Evolutionary conservation across 1,139 yeast species (phyloP).

Genomic region (Lizanozyma gosingica): DNA sequence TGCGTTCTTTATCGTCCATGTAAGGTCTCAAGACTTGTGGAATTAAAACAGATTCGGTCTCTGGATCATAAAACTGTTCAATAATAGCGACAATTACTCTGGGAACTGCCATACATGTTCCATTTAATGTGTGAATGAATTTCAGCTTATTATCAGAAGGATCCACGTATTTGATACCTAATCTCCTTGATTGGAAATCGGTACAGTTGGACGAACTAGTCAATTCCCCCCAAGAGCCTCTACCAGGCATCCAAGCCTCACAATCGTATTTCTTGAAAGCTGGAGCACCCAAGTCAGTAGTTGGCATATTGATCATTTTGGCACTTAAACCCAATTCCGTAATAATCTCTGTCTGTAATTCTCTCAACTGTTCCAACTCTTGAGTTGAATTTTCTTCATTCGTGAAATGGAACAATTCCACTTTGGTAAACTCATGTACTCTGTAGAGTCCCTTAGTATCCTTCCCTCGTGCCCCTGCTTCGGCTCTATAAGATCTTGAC

Average conservation of each 20-base stretch:
- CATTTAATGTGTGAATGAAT: conserved; percentile 80
- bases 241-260: conserved; percentile 98
- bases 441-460: conserved; percentile 90
- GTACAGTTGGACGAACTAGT: conserved; percentile 89
- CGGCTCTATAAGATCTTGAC: conserved; percentile 86
- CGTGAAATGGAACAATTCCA: conserved; percentile 83
- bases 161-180: conserved; percentile 51
- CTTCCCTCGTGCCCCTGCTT: conserved; percentile 94
- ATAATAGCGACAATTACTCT: conserved; percentile 79
- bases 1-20: conserved; percentile 51
- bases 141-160: conserved; percentile 24
- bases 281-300: conserved; percentile 87
- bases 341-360: conserved; percentile 59
- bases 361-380: conserved; percentile 53
- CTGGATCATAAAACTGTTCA: conserved; percentile 71
- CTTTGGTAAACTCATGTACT: conserved; percentile 97
- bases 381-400: conserved; percentile 31
- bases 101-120: conserved; percentile 95
- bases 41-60: conserved; percentile 43
- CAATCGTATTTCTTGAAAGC: conserved; percentile 88
- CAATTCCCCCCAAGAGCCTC: conserved; percentile 88
- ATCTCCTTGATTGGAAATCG: conserved; percentile 81
- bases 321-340: conserved; percentile 68
- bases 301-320: conserved; percentile 81
- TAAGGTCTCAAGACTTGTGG: conserved; percentile 62